Percentiles rank a stretch among this genome's conserved stretches.
These are phyloP conservation scores for Talaromyces sp. DNA, from an alignment of 2,329 filamentous ascomycete genomes.

Conservation along the genomic window DNA sequence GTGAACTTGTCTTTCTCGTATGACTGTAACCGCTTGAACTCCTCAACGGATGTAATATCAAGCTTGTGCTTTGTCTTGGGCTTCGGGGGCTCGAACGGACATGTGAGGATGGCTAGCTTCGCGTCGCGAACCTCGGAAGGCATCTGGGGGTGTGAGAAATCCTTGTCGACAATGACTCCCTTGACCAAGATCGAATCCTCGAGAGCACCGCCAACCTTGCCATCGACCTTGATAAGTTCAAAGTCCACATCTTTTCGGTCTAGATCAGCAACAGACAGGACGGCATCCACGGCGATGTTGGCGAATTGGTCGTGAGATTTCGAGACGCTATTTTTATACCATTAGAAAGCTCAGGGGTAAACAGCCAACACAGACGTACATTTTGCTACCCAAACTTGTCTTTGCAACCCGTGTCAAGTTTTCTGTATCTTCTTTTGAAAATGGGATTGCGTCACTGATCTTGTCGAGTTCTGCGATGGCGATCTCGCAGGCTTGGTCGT, in stretches of 20 bases:
- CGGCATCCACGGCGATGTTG: constrained; percentile 93
- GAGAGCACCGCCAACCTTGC: constrained; percentile 89
- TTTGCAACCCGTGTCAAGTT: constrained; percentile 93
- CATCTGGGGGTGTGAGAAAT: constrained; percentile 99
- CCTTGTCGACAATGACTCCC: constrained; percentile 98
- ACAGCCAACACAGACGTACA: constrained; percentile 39
- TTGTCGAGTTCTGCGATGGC: constrained; percentile 86
- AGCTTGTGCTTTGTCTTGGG: constrained; percentile 99
- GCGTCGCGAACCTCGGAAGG: constrained; percentile 90
- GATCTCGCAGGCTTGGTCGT: constrained; percentile 95
- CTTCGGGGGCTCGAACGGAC: constrained; percentile 97
- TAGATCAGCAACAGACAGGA: constrained; percentile 91
- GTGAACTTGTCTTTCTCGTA: constrained; percentile 96
- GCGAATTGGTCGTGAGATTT: constrained; percentile 98
- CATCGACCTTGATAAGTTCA: constrained; percentile 98
- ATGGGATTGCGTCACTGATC: constrained; percentile 87
- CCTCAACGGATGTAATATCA: constrained; percentile 92
- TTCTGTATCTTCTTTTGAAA: constrained; percentile 69
- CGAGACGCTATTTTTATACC: constrained; percentile 56
- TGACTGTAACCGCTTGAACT: constrained; percentile 95
- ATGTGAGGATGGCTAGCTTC: constrained; percentile 95
- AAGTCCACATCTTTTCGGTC: constrained; percentile 98
- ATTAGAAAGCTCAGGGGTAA: neutral
- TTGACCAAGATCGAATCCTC: constrained; percentile 94
- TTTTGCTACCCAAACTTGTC: constrained; percentile 96